phyloP scores from a whole-genome alignment of 2,329 filamentous ascomycete species.

The Fusarium dlaminii region DNA sequence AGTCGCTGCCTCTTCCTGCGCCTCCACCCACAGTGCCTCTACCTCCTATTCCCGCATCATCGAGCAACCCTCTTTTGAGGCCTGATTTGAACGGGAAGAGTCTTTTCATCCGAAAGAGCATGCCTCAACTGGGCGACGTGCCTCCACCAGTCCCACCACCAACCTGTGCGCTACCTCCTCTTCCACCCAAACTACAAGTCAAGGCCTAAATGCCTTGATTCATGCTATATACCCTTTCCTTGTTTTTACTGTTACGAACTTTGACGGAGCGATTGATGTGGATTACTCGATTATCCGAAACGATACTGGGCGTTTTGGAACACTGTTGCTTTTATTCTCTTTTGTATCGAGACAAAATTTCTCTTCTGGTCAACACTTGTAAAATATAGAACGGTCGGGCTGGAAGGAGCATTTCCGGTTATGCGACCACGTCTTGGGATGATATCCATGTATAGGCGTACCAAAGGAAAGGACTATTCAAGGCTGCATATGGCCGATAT shows the following conservation, averaged over 20 bases:
- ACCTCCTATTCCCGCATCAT: constrained; percentile 44
- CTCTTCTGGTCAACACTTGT: constrained; percentile 15
- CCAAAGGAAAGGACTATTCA: constrained; percentile 1
- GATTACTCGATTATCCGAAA: constrained; percentile 22
- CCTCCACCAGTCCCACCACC: constrained; percentile 66
- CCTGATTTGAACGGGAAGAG: constrained; percentile 35
- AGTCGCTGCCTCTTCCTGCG: constrained; percentile 39
- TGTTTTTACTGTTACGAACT: constrained; percentile 29
- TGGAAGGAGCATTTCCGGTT: constrained; percentile 25
- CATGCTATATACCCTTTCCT: constrained; percentile 14
- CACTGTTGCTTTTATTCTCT: constrained; percentile 13
- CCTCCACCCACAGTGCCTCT: constrained; percentile 46
- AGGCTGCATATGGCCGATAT: neutral
- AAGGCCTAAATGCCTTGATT: constrained; percentile 19
- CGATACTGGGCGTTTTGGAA: constrained; percentile 26
- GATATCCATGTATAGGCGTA: constrained; percentile 39
- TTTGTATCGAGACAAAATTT: constrained; percentile 1
- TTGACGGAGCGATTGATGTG: constrained; percentile 23
- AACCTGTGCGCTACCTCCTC: constrained; percentile 63
- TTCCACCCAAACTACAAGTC: constrained; percentile 49
- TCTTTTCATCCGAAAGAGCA: constrained; percentile 55
- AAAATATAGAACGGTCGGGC: constrained; percentile 32
- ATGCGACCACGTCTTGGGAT: constrained; percentile 33
- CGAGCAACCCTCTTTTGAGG: constrained; percentile 36
- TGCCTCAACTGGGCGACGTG: constrained; percentile 60